These are phyloP conservation scores for Stygiomarasmius scandens DNA, from an alignment of 1,284 basidiomycete species.

Conservation along the genomic window DNA sequence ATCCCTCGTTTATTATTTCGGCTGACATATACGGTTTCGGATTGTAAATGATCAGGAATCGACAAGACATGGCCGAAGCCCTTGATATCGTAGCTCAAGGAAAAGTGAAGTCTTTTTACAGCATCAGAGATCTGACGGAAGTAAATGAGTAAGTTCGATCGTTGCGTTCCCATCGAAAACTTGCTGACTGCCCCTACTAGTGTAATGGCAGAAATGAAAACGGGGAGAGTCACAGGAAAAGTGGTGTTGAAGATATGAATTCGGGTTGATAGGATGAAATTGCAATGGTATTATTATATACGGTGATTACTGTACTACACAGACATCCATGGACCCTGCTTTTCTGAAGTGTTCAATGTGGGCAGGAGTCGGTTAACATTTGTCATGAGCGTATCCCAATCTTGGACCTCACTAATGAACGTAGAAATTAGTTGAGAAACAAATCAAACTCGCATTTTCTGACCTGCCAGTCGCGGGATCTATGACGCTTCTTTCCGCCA, in stretches of 20 bases:
- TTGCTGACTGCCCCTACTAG: conserved; percentile 20
- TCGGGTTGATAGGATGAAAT: too few relatives aligned
- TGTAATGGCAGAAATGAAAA: conserved; percentile 33
- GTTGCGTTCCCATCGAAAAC: not conserved
- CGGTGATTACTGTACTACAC: not conserved
- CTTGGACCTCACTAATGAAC: not conserved
- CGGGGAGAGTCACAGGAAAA: conserved; percentile 36
- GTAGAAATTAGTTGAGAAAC: not conserved
- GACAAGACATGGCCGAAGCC: conserved; percentile 69
- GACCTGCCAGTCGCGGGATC: not conserved
- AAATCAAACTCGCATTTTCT: not conserved
- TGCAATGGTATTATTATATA: too few relatives aligned
- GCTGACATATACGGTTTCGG: too few relatives aligned
- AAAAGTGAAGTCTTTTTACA: conserved; percentile 60
- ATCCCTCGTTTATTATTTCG: not conserved
- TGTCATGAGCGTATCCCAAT: conserved; percentile 1
- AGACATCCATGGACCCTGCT: not conserved
- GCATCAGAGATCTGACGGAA: conserved; percentile 47
- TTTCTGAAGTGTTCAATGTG: not conserved
- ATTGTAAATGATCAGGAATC: too few relatives aligned
- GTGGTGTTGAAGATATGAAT: conserved; percentile 24
- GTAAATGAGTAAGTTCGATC: conserved; percentile 44
- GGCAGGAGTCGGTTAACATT: conserved; percentile 2
- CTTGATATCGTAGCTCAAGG: conserved; percentile 66
- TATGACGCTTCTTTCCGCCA: not conserved